Evolutionary conservation across 2,329 filamentous ascomycete species (phyloP).

Genomic region (Hypoxylon sp.): DNA sequence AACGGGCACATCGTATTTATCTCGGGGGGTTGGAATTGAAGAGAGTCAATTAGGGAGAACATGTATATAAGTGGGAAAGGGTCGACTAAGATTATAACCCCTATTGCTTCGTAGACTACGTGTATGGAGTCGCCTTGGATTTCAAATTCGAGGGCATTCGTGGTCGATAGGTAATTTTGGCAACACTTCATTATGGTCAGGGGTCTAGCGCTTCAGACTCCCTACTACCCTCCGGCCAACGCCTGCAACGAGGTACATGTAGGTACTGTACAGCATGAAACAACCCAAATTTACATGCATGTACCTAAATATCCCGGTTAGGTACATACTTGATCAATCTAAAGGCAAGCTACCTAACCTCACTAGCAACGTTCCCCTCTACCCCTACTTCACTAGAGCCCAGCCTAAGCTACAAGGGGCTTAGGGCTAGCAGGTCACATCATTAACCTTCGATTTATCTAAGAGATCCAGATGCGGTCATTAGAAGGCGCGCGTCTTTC

Average conservation of each 20-base stretch:
- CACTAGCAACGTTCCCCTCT: neutral
- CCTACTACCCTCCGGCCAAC: neutral
- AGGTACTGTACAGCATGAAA: neutral
- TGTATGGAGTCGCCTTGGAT: constrained; percentile 19
- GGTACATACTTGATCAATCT: constrained; percentile 7
- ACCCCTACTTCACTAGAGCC: neutral
- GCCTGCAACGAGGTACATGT: neutral
- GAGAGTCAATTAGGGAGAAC: constrained; percentile 13
- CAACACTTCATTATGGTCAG: constrained; percentile 20
- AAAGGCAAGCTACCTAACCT: neutral
- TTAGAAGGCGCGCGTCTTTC: constrained; percentile 35
- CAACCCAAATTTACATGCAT: neutral
- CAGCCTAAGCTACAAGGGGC: constrained; percentile 10
- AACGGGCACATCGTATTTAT: constrained; percentile 46
- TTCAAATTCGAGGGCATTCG: constrained; percentile 26
- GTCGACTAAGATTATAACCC: constrained; percentile 2
- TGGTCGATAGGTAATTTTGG: constrained; percentile 36
- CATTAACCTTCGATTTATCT: neutral
- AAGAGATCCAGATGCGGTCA: neutral
- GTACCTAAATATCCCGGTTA: constrained; percentile 11
- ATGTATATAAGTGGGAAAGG: constrained; percentile 2
- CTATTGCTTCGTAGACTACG: constrained; percentile 8
- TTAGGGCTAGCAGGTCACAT: neutral
- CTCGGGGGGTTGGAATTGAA: constrained; percentile 23
- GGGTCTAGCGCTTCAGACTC: constrained; percentile 5